Evolutionary conservation across 2,329 filamentous ascomycete genomes (phyloP).

Genomic region (Aspergillus sp.): DNA sequence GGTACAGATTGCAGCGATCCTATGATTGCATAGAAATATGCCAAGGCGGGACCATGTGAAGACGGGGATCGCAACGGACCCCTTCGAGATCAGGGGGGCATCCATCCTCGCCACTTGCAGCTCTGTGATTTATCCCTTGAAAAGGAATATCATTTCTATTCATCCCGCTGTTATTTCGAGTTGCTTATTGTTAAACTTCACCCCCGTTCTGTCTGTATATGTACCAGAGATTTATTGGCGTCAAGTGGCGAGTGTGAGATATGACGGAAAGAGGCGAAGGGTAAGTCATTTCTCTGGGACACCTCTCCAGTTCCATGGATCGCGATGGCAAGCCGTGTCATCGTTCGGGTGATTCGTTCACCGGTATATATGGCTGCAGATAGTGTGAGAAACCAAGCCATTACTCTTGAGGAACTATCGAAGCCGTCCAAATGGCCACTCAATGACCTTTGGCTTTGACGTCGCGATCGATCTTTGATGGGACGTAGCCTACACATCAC

Average conservation of each 20-base stretch:
- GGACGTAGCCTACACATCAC: neutral
- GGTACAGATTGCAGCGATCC: neutral
- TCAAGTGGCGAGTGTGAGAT: constrained; percentile 7
- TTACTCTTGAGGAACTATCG: neutral
- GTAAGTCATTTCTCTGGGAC: constrained; percentile 15
- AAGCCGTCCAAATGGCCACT: neutral
- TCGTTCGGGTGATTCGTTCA: constrained; percentile 1
- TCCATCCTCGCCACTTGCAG: too few relatives aligned
- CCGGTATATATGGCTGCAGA: neutral
- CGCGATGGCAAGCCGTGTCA: constrained; percentile 1
- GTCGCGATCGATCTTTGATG: neutral
- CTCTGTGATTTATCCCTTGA: neutral
- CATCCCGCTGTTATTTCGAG: neutral
- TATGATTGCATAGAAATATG: neutral
- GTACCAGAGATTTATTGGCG: neutral
- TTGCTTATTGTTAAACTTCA: neutral
- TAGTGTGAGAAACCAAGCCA: neutral
- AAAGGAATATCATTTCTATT: neutral
- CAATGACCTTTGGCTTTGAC: neutral
- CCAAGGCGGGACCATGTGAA: neutral
- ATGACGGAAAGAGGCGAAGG: constrained; percentile 28
- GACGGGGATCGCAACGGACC: neutral
- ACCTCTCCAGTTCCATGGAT: constrained; percentile 15
- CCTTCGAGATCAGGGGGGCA: neutral
- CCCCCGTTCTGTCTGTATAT: neutral